Evolutionary conservation across 176 grass and related monocot species (phyloP).

Genomic region (Triticum urartu): DNA sequence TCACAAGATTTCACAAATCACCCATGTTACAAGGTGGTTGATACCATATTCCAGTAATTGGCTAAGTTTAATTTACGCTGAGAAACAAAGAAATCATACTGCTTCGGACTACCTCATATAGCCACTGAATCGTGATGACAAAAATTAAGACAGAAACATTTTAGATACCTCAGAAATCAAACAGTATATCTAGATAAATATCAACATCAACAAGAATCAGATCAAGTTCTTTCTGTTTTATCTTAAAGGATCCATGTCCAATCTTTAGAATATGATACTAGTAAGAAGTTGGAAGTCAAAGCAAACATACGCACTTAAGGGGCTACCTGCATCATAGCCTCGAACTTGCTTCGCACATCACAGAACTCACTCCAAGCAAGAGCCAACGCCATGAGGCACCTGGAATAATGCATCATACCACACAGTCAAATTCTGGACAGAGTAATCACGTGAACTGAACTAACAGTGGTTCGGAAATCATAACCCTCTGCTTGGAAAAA

Average conservation of each 20-base stretch:
- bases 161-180: not conserved
- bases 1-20: not conserved
- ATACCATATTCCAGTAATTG: not conserved
- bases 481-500: not conserved
- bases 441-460: not conserved
- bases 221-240: not conserved
- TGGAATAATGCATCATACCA: slow-evolving; percentile 23
- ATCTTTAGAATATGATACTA: not conserved
- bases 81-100: not conserved
- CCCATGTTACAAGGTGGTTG: not conserved
- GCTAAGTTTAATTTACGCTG: not conserved
- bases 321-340: slow-evolving; percentile 78
- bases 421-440: not conserved
- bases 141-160: not conserved
- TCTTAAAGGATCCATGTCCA: not conserved
- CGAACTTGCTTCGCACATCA: slow-evolving; percentile 59
- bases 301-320: not conserved
- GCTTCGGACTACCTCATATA: not conserved
- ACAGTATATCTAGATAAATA: not conserved
- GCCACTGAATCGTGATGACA: not conserved
- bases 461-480: not conserved
- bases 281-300: slow-evolving; percentile 5
- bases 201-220: not conserved
- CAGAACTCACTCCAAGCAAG: slow-evolving; percentile 64
- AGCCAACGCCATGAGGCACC: slow-evolving; percentile 58